Conservation (phyloP, 1,139 yeast species). For the Magnusiomyces fungicola region DNA sequence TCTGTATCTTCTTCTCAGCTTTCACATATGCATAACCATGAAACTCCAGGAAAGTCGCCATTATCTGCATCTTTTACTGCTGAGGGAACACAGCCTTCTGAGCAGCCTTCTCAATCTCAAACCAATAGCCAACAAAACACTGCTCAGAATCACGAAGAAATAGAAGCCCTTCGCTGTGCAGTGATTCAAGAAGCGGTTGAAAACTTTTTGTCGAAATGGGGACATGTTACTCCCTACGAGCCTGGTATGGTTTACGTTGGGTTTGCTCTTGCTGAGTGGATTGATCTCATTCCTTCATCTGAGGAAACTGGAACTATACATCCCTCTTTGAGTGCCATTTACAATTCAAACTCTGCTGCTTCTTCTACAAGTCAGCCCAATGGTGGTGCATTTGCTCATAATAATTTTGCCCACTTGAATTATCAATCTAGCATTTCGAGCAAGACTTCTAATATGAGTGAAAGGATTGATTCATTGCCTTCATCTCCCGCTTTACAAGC, state of each 20-base stretch:
- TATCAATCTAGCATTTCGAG: not conserved
- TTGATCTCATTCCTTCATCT: slow-evolving; percentile 46
- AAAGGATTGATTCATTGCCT: not conserved
- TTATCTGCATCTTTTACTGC: not conserved
- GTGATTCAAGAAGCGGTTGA: slow-evolving; percentile 53
- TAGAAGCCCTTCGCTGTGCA: slow-evolving; percentile 6
- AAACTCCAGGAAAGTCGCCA: not conserved
- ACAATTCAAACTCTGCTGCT: too few relatives aligned
- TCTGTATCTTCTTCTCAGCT: not conserved
- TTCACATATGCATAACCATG: not conserved
- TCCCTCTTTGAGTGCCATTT: too few relatives aligned
- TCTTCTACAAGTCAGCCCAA: too few relatives aligned
- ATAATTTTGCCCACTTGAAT: not conserved
- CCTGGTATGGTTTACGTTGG: slow-evolving; percentile 85
- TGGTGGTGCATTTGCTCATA: too few relatives aligned
- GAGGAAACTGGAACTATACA: too few relatives aligned
- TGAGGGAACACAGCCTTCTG: too few relatives aligned
- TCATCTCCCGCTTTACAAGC: slow-evolving; percentile 3
- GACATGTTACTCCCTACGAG: slow-evolving; percentile 67
- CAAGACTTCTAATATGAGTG: not conserved
- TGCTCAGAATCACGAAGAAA: slow-evolving; percentile 1
- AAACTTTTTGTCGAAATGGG: slow-evolving; percentile 71
- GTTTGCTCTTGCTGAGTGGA: slow-evolving; percentile 82
- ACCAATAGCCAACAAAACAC: not conserved
- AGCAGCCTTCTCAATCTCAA: not conserved